These are phyloP conservation scores for Fusarium sp. DNA, from an alignment of 2,329 filamentous ascomycete genomes.

Conservation along the genomic window DNA sequence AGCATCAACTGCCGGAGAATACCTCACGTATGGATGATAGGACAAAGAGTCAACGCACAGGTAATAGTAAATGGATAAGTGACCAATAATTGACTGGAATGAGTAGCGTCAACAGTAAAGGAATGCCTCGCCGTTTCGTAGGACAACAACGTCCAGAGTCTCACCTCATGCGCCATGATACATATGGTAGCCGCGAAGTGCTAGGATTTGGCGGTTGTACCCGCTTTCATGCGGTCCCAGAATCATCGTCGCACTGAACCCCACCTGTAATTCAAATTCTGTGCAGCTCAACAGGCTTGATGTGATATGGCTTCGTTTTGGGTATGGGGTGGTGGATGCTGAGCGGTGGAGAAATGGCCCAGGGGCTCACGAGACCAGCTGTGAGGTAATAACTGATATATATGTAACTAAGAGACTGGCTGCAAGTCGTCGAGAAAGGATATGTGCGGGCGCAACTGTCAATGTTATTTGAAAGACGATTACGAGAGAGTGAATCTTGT, in stretches of 20 bases:
- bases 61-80: not conserved
- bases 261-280: slow-evolving; percentile 35
- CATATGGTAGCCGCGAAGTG: not conserved
- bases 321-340: slow-evolving; percentile 31
- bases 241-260: slow-evolving; percentile 31
- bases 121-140: slow-evolving; percentile 10
- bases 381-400: slow-evolving; percentile 11
- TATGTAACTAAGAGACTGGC: slow-evolving; percentile 1
- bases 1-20: slow-evolving; percentile 21
- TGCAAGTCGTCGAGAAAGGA: slow-evolving; percentile 1
- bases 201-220: slow-evolving; percentile 30
- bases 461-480: slow-evolving; percentile 7
- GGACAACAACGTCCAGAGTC: slow-evolving; percentile 13
- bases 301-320: slow-evolving; percentile 31
- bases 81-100: slow-evolving; percentile 9
- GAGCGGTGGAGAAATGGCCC: slow-evolving; percentile 16
- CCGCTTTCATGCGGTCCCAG: slow-evolving; percentile 24
- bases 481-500: slow-evolving; percentile 4
- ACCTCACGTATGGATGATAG: not conserved
- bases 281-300: slow-evolving; percentile 23
- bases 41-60: not conserved
- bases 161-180: slow-evolving; percentile 13
- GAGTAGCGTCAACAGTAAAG: not conserved
- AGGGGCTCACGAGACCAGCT: slow-evolving; percentile 37
- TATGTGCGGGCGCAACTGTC: slow-evolving; percentile 21